These are phyloP conservation scores for Speleostelium caveatum DNA, from an alignment of 78 protist genomes.

Conservation along the genomic window DNA sequence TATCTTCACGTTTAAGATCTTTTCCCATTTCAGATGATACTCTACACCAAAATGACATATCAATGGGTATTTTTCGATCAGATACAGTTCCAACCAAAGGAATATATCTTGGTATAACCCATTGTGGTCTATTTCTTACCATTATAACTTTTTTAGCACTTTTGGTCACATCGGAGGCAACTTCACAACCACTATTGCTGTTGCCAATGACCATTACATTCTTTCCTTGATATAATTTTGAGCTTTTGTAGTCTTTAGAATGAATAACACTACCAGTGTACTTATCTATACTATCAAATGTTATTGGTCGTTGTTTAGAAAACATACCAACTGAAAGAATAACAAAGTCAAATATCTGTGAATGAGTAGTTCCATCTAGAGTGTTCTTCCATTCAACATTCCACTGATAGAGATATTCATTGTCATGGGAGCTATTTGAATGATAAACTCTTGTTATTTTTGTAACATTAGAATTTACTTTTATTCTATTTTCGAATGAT, in stretches of 20 bases:
- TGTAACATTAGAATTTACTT: too few relatives aligned
- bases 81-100: background rate
- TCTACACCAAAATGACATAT: too few relatives aligned
- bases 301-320: background rate
- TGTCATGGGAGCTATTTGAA: too few relatives aligned
- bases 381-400: too few relatives aligned
- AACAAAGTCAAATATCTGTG: background rate
- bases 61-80: background rate
- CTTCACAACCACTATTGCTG: background rate
- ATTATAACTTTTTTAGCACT: background rate
- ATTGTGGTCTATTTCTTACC: background rate
- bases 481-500: too few relatives aligned
- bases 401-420: too few relatives aligned
- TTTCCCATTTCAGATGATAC: background rate
- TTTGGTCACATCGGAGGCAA: background rate
- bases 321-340: background rate
- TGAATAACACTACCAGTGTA: background rate
- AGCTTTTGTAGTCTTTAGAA: slow-evolving; percentile 4
- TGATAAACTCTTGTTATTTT: too few relatives aligned
- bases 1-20: background rate
- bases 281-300: background rate
- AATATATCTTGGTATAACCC: background rate
- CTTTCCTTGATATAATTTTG: background rate
- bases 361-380: too few relatives aligned
- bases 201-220: background rate